Evolutionary conservation across 2,329 filamentous ascomycete genomes (phyloP).

Genomic region (Exophiala spinifera): DNA sequence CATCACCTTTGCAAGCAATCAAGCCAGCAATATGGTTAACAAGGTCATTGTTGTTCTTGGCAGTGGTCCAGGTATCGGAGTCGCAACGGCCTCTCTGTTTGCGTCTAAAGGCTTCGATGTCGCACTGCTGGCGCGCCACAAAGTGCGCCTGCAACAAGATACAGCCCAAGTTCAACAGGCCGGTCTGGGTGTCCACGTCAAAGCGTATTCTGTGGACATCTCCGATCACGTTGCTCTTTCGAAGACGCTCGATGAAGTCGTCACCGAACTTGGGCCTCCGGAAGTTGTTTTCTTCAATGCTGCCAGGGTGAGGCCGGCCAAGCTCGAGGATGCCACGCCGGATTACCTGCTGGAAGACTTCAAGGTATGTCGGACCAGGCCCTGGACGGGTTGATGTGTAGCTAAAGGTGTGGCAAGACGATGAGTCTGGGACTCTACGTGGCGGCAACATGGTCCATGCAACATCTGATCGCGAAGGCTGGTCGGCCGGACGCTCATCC

Average conservation of each 20-base stretch:
- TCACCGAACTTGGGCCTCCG: conserved; percentile 11
- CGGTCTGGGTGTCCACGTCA: conserved; percentile 6
- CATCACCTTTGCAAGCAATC: no score
- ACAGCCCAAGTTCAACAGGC: conserved; percentile 8
- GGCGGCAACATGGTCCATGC: conserved; percentile 20
- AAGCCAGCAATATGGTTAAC: not conserved
- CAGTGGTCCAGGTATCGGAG: conserved; percentile 19
- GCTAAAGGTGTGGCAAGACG: conserved; percentile 1
- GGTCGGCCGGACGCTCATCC: conserved; percentile 7
- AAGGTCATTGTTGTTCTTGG: conserved; percentile 18
- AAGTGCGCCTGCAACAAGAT: conserved; percentile 12
- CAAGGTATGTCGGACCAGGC: conserved; percentile 5
- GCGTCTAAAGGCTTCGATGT: conserved; percentile 17
- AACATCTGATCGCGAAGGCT: conserved; percentile 12
- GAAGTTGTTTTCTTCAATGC: conserved; percentile 23
- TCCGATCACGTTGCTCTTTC: conserved; percentile 14
- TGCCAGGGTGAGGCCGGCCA: conserved; percentile 9
- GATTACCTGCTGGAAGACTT: conserved; percentile 19
- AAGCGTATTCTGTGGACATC: conserved; percentile 16
- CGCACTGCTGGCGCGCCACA: conserved; percentile 17
- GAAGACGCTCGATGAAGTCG: conserved; percentile 8
- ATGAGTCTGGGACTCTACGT: conserved; percentile 20
- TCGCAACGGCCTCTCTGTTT: conserved; percentile 13
- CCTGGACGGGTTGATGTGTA: not conserved
- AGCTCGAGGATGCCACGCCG: conserved; percentile 9